Percentiles rank a stretch among this genome's conserved stretches.
Evolutionary conservation across 208 protist genomes (phyloP).

Genomic region (Acanthamoeba lenticulata): DNA sequence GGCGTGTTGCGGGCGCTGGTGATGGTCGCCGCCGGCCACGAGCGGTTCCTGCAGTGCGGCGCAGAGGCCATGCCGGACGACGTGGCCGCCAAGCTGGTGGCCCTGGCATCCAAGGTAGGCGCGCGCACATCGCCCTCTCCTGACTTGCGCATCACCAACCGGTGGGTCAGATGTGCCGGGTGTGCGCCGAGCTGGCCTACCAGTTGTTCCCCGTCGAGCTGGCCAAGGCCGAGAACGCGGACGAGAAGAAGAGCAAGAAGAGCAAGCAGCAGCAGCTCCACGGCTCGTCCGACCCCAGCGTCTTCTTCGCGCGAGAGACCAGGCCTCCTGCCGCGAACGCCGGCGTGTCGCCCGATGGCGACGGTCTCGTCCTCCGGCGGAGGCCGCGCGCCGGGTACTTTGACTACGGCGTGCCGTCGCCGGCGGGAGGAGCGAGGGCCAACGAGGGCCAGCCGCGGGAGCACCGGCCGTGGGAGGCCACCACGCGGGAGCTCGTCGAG

Average conservation of each 20-base stretch:
- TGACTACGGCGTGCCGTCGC: neutral
- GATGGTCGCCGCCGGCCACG: neutral
- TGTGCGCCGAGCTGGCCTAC: neutral
- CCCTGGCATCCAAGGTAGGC: neutral
- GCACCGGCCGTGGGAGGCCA: neutral
- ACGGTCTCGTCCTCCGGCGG: too few species aligned
- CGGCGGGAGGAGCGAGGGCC: too few species aligned
- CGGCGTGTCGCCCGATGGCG: too few species aligned
- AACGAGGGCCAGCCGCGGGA: neutral
- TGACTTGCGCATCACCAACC: too few species aligned
- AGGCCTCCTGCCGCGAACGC: too few species aligned
- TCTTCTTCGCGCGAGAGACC: too few species aligned
- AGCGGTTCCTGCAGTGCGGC: neutral
- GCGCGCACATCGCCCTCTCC: too few species aligned
- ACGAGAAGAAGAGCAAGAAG: neutral
- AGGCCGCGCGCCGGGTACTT: neutral
- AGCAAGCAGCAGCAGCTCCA: too few species aligned
- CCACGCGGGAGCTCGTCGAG: neutral
- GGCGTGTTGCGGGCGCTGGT: neutral
- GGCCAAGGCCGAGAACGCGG: neutral
- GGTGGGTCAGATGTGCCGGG: neutral
- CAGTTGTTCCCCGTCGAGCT: neutral
- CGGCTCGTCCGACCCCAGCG: too few species aligned
- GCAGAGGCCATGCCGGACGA: neutral
- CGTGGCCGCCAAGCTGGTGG: neutral